Evolutionary conservation across 208 protist genomes (phyloP).

Genomic region (Acanthamoeba quina): DNA sequence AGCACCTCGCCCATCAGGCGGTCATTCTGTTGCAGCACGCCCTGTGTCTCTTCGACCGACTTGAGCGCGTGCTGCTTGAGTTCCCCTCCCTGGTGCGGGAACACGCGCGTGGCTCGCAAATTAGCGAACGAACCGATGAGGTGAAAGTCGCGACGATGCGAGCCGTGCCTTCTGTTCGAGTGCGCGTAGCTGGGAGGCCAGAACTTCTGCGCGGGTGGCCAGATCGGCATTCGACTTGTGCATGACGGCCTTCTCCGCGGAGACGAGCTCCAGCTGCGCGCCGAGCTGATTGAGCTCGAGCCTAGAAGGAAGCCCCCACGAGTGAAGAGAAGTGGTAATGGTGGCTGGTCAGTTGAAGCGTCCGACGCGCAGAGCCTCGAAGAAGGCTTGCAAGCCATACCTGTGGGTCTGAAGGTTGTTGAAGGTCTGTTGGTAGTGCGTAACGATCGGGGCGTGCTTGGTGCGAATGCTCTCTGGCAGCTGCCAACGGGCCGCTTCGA

Average conservation of each 20-base stretch:
- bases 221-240: not conserved
- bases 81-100: not conserved
- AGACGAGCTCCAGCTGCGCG: not conserved
- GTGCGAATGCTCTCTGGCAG: constrained; percentile 25
- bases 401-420: constrained; percentile 18
- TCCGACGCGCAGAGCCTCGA: too few relatives aligned
- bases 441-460: constrained; percentile 10
- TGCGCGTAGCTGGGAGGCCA: not conserved
- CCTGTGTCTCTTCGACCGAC: not conserved
- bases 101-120: not conserved
- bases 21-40: not conserved
- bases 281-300: not conserved
- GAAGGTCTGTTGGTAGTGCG: not conserved
- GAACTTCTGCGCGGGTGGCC: not conserved
- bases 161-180: not conserved
- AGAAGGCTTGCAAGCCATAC: not conserved
- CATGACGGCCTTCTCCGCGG: constrained; percentile 17
- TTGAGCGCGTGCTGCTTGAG: not conserved
- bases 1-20: constrained; percentile 11
- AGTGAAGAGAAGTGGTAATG: too few relatives aligned
- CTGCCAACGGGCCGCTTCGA: constrained; percentile 30
- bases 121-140: too few relatives aligned
- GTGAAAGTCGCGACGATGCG: not conserved
- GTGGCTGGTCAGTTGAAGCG: too few relatives aligned
- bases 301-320: not conserved